Conservation (phyloP, 2,329 filamentous ascomycete species). For the Sclerotinia glacialis region DNA sequence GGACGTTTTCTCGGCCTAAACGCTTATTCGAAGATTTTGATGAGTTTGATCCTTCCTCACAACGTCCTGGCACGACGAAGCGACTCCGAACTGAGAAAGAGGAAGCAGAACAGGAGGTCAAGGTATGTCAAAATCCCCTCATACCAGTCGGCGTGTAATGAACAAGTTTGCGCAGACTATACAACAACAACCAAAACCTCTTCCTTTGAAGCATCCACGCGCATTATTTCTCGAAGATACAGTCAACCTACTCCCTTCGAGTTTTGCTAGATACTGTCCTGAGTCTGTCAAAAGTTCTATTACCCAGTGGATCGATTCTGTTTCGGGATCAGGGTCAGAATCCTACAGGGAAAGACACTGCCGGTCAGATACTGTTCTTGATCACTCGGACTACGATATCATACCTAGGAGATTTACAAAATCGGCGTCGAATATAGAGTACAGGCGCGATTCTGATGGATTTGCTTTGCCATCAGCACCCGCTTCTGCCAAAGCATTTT, state of each 20-base stretch:
- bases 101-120: slow-evolving; percentile 20
- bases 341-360: slow-evolving; percentile 34
- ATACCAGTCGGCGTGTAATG: slow-evolving; percentile 28
- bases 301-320: slow-evolving; percentile 32
- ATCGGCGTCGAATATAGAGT: slow-evolving; percentile 26
- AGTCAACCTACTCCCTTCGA: slow-evolving; percentile 27
- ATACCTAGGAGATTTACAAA: slow-evolving; percentile 32
- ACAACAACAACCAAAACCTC: slow-evolving; percentile 30
- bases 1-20: slow-evolving; percentile 24
- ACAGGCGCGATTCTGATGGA: slow-evolving; percentile 58
- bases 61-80: slow-evolving; percentile 25
- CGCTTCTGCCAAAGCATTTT: slow-evolving; percentile 19
- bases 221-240: slow-evolving; percentile 31
- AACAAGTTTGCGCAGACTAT: slow-evolving; percentile 27
- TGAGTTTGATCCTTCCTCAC: slow-evolving; percentile 26
- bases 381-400: slow-evolving; percentile 28
- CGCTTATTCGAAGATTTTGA: slow-evolving; percentile 29
- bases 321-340: slow-evolving; percentile 23
- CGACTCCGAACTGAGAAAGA: neutral
- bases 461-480: slow-evolving; percentile 59
- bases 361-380: slow-evolving; percentile 36
- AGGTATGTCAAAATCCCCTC: slow-evolving; percentile 27
- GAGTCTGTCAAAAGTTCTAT: slow-evolving; percentile 33
- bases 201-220: slow-evolving; percentile 20
- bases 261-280: slow-evolving; percentile 29